Conservation (phyloP, 371 early-diverging fungal genomes). For the Amoeboaphelidium protococcarum region DNA sequence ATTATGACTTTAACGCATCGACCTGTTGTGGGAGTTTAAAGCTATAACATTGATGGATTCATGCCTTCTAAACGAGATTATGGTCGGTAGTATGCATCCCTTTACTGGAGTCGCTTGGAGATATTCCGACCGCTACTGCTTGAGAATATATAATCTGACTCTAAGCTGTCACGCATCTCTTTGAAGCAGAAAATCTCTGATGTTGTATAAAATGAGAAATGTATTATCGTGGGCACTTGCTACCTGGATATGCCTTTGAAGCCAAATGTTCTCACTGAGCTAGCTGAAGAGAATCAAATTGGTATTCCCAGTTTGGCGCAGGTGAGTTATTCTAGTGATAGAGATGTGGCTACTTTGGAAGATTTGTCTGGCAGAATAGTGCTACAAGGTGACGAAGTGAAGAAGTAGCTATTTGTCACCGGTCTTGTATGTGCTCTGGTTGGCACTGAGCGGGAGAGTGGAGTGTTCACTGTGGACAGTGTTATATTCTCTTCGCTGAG, state of each 20-base stretch:
- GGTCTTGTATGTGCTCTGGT: background rate
- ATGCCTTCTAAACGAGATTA: no score
- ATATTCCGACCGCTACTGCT: no score
- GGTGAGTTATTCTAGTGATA: background rate
- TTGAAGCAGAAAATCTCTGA: no score
- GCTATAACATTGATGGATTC: no score
- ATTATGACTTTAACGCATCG: no score
- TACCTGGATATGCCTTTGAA: background rate
- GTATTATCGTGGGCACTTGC: background rate
- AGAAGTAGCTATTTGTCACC: background rate
- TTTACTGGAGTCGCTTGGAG: no score
- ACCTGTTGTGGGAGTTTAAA: no score
- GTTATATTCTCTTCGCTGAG: background rate
- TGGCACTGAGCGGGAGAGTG: background rate
- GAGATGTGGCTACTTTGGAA: background rate
- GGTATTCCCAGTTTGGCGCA: no score
- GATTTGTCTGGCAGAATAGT: background rate
- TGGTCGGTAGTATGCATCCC: no score
- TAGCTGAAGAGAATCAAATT: background rate
- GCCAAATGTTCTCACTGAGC: background rate
- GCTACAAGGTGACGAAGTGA: background rate
- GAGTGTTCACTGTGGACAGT: background rate
- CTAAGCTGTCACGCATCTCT: no score
- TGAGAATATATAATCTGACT: no score
- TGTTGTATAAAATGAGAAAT: no score